Conservation (phyloP, 106 monocot species). For the Dendrobium chrysotoxum region DNA sequence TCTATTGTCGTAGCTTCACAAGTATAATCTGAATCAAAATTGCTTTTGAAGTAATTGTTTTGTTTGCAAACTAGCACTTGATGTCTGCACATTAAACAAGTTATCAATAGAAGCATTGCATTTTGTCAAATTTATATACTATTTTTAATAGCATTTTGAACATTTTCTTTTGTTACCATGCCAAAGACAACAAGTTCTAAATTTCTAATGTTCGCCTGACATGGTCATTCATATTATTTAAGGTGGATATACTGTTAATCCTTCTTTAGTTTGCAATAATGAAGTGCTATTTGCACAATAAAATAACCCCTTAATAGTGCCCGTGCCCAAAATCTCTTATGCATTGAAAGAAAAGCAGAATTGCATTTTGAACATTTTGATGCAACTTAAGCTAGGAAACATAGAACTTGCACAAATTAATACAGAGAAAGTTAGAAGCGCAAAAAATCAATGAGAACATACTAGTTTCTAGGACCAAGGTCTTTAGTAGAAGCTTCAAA, state of each 20-base stretch:
- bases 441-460: not conserved
- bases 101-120: not conserved
- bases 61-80: not conserved
- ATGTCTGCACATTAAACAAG: not conserved
- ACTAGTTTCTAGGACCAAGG: not conserved
- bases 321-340: too few relatives aligned
- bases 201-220: not conserved
- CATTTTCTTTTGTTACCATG: not conserved
- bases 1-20: not conserved
- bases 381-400: not conserved
- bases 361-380: not conserved
- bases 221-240: not conserved
- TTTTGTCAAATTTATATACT: not conserved
- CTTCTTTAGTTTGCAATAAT: not conserved
- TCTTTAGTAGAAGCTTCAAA: not conserved
- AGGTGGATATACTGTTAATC: not conserved
- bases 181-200: not conserved
- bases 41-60: not conserved
- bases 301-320: not conserved
- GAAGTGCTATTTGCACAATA: not conserved
- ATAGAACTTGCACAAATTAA: not conserved
- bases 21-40: not conserved
- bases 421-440: not conserved
- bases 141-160: not conserved
- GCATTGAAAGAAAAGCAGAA: not conserved